Evolutionary conservation across 306 rosid genomes (phyloP), one percentile per base, ranked within the genome.

Genomic region (Cicer chorassanicum): DNA sequence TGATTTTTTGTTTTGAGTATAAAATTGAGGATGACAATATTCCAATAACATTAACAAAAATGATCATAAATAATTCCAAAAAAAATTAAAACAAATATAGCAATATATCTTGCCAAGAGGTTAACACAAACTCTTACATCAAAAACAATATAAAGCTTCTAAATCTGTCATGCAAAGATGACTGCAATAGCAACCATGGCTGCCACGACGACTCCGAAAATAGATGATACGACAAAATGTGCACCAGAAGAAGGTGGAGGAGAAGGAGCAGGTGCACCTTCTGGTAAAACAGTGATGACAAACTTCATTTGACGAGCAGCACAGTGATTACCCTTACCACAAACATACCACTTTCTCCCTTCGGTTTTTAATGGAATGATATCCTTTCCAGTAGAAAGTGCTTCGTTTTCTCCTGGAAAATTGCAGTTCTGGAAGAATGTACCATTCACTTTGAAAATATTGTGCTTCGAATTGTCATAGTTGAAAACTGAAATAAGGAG

Each of bases 291-390:
- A 5, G 19, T 41, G 68, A 84, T 69, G 21, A 7, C 72, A 0
- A 84, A 45, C 50, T 84, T 84, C 85, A 84, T 78, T 55, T 74
- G 72, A n/a, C 43, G 81, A 7, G 6, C 10, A 21, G 51, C 9
- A 8, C 88, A 81, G 11, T 84, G 76, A 7, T 81, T 2, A 1
- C 3, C 34, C 2, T 5, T 18, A 0, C 85, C 79, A 44, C 83
- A 81, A 50, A 57, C 3, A n/a, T 77, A 84, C 88, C 88, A 84
- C 29, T 77, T 78, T 53, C 8, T 81, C 6, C 83, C 85, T 69
- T 68, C 73, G 0, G 16, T 10, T 62, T 62, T 8, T 1, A 84
- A 43, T 1, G 1, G n/a, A 4, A 84, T 14, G 0, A 8, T 15
- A 36, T 81, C 88, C 0, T 65, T 64, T 21, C 85, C 83, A 0